A percentile compares a stretch with the other conserved stretches of the same genome.
Evolutionary conservation across 1,284 basidiomycete species (phyloP).

Genomic region (Cryptococcus sp.): DNA sequence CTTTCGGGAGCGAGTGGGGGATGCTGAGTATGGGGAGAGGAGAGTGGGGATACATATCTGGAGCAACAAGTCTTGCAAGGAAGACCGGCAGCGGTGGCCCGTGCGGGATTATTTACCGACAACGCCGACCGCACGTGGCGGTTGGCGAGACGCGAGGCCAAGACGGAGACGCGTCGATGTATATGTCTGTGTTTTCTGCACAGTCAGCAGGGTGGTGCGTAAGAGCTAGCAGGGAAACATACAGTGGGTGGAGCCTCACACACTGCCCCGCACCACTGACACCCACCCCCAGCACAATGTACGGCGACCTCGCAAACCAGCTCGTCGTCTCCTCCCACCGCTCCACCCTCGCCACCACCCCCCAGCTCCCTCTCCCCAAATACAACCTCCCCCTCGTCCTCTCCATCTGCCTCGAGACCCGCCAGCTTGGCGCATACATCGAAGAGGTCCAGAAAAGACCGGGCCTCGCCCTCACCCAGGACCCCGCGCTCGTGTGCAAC

Average conservation of each 20-base stretch:
- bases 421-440: constrained; percentile 64
- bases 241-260: no score
- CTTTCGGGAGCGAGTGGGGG: no score
- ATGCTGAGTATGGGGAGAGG: no score
- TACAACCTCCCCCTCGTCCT: constrained; percentile 89
- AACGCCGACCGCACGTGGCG: no score
- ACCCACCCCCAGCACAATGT: constrained; percentile 44
- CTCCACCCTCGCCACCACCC: constrained; percentile 71
- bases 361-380: constrained; percentile 62
- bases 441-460: constrained; percentile 36
- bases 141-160: no score
- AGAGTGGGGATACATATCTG: no score
- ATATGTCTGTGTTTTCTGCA: no score
- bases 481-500: constrained; percentile 59
- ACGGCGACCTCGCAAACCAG: constrained; percentile 77
- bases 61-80: no score
- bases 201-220: no score
- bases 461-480: constrained; percentile 41
- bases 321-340: constrained; percentile 81
- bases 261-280: no score
- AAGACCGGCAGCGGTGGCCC: not conserved
- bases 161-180: no score
- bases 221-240: no score
- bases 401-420: constrained; percentile 81
- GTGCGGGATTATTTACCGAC: not conserved